These are phyloP conservation scores for Tilletia walkeri DNA, from an alignment of 1,284 basidiomycete species.

Conservation along the genomic window DNA sequence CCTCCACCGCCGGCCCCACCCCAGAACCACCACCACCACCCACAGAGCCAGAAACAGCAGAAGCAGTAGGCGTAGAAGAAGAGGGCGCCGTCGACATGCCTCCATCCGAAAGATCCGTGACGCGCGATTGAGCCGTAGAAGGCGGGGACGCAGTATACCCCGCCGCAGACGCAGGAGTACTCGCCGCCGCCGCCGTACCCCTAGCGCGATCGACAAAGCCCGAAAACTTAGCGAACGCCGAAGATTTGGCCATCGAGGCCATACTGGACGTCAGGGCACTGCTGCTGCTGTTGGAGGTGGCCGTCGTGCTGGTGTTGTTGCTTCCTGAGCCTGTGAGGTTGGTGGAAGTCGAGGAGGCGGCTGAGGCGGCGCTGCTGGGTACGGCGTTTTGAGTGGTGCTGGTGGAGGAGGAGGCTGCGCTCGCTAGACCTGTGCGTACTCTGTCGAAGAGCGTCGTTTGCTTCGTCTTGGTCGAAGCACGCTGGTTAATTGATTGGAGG, in stretches of 20 bases:
- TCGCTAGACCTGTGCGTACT: constrained; percentile 18
- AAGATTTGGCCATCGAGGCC: constrained; percentile 13
- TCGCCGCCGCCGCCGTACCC: not conserved
- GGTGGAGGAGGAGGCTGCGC: constrained; percentile 12
- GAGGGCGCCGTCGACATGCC: not conserved
- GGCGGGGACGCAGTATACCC: not conserved
- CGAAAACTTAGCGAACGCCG: constrained; percentile 7
- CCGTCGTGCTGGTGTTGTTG: not conserved
- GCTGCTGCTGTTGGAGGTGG: constrained; percentile 23
- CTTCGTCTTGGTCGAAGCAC: constrained; percentile 24
- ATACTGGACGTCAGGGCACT: not conserved
- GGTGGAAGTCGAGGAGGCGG: constrained; percentile 26
- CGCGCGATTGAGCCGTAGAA: not conserved
- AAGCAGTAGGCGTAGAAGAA: not conserved
- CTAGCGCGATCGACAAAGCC: constrained; percentile 9
- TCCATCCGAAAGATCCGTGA: not conserved
- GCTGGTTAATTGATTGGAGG: not conserved
- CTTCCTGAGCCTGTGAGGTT: too few species aligned
- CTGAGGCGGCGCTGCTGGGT: constrained; percentile 6
- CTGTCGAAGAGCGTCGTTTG: constrained; percentile 26
- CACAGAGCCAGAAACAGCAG: not conserved
- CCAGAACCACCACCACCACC: not conserved
- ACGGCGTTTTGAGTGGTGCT: not conserved
- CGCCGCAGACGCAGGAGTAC: not conserved
- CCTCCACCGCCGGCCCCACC: too few species aligned